Evolutionary conservation across 352 stramenopile genomes (phyloP).

Genomic region (Globisporangium splendens): DNA sequence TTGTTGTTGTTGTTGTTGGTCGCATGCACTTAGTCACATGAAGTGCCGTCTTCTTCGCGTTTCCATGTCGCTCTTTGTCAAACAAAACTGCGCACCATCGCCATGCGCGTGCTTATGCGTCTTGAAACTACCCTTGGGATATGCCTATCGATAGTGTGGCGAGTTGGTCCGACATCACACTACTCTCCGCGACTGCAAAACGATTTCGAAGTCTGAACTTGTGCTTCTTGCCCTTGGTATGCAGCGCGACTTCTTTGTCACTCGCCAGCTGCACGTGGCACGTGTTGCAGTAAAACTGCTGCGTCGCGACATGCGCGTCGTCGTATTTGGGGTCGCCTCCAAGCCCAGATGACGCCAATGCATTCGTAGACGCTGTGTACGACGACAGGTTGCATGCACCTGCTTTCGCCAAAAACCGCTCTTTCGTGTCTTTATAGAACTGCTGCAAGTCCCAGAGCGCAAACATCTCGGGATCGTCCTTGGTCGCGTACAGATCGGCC

Average conservation of each 20-base stretch:
- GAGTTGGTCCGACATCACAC: too few species aligned
- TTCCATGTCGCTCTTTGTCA: too few species aligned
- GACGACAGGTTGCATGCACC: conserved; percentile 23
- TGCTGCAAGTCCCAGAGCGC: conserved; percentile 60
- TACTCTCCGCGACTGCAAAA: conserved; percentile 42
- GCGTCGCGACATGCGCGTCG: conserved; percentile 38
- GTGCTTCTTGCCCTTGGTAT: conserved; percentile 79
- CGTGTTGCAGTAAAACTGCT: conserved; percentile 59
- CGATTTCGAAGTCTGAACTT: conserved; percentile 66
- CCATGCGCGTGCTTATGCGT: too few species aligned
- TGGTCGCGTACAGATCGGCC: conserved; percentile 50
- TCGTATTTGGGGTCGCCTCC: conserved; percentile 21
- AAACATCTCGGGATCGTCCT: conserved; percentile 69
- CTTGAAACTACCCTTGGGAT: too few species aligned
- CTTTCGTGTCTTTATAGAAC: conserved; percentile 51
- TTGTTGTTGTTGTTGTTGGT: too few species aligned
- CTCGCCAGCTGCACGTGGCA: conserved; percentile 76
- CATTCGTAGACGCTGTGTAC: conserved; percentile 27
- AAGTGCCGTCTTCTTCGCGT: too few species aligned
- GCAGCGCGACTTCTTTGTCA: conserved; percentile 66
- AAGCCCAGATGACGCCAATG: conserved; percentile 6
- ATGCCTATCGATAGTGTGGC: too few species aligned
- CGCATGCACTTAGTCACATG: too few species aligned
- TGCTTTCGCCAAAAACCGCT: conserved; percentile 41
- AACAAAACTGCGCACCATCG: too few species aligned